Evolutionary conservation across 2,329 filamentous ascomycete genomes (phyloP), one percentile per base, ranked within the genome.

Genomic region (Myriosclerotinia curreyana): DNA sequence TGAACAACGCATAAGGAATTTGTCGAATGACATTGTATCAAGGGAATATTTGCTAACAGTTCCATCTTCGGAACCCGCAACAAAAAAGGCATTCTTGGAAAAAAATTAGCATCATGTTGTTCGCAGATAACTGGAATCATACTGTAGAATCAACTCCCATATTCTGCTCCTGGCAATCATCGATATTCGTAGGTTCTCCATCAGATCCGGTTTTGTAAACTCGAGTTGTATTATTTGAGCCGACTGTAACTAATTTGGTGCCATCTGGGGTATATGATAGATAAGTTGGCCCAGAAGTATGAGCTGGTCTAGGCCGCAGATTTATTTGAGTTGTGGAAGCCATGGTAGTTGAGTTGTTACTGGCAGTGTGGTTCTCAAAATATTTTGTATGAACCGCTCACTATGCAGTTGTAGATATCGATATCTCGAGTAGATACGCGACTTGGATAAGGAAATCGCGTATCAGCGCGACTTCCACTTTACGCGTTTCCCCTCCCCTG

Each of bases 1-100:
- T n/a, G 92, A 88, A 65, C 88, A 91, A 68, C 95, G 87, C 34
- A 92, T 83, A 59, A 99, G 83, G 69, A 96, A 89, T 66, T 88
- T 87, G 67, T 96, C 91, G 77, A 96, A 91, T 36, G 81, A 77
- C 72, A 88, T 87, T 3, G 85, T 86, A 64, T 85, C 82, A 58
- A 97, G 82, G n/a, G 90, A 90, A 79, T 96, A 99, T 71, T 92
- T 86, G 80, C 90, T 96, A 72, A 99, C 92, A n/a, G 90, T 95
- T 73, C 96, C 95, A 78, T 98, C 93, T 76, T 99, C 94, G 25
- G 91, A 91, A 36, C 92, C 95, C 67, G 92, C 87, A 52, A 98
- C 86, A 74, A 97, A 96, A 76, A 90, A 92, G 66, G 89, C 86
- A 73, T 94, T 86, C 85, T 87, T 68, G 20, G 53, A 34, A 15